Evolutionary conservation across 1,284 basidiomycete genomes (phyloP), one percentile per base, ranked within the genome.

Genomic region (Gymnopus androsaceus): DNA sequence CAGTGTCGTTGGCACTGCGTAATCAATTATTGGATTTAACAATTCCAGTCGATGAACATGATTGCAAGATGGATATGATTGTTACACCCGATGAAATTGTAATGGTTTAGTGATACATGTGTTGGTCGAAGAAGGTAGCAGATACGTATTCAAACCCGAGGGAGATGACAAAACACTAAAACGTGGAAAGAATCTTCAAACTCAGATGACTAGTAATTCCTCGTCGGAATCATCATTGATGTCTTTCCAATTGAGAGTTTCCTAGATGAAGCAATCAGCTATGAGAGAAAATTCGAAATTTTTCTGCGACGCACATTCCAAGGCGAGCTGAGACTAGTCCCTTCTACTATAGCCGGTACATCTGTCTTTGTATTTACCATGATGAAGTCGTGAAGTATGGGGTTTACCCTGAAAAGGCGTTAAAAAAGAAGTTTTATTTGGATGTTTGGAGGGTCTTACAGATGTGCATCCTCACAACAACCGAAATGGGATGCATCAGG

Each of bases 61-160:
- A 91, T 69, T 87, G 87, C 80, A 82, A 76, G 62, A 73, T 91
- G 71, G 85, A 91, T 66, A 66, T 79, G 51, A 74, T 91, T 59
- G 69, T 89, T 40, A 83, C 83, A 15, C 81, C 85, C 19, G 78
- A 85, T 56, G 72, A 72, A 36, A 54, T 64, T 27, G n/a, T 61
- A 21, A 42, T 23, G 40, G 40, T 23, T 19, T 8, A 8, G 36
- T 37, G 8, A 27, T 36, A 33, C 17, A 36, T n/a, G n/a, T n/a
- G n/a, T 15, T 15, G 31, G 31, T 46, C n/a, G 44, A 25, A 15
- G 46, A 48, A 48, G 15, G 36, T 15, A 14, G n/a, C n/a, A n/a
- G n/a, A n/a, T n/a, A n/a, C n/a, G n/a, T n/a, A n/a, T n/a, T n/a
- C n/a, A n/a, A n/a, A n/a, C n/a, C n/a, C n/a, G n/a, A n/a, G n/a